phyloP scores from a whole-genome alignment of 495 filamentous ascomycete species.

The Xylaria sp. region DNA sequence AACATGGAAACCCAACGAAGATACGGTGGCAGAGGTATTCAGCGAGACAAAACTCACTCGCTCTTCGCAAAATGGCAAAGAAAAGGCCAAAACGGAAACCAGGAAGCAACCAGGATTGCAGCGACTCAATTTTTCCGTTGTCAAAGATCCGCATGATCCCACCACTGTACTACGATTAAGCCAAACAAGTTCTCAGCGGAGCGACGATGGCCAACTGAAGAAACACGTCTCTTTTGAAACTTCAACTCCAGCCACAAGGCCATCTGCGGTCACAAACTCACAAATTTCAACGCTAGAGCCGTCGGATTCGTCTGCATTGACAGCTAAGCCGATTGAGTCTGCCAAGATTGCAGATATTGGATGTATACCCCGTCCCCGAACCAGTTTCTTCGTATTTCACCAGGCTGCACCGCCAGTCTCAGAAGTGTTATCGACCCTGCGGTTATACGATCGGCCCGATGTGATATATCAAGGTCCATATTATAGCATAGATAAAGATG shows the following conservation, averaged over 20 bases:
- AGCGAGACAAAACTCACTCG: neutral
- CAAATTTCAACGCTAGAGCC: slow-evolving; percentile 22
- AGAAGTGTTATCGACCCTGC: slow-evolving; percentile 54
- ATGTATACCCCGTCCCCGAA: slow-evolving; percentile 31
- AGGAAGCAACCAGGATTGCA: slow-evolving; percentile 40
- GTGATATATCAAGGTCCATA: slow-evolving; percentile 86
- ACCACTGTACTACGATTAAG: slow-evolving; percentile 71
- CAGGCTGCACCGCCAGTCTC: slow-evolving; percentile 45
- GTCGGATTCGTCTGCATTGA: slow-evolving; percentile 19
- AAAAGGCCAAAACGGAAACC: slow-evolving; percentile 26
- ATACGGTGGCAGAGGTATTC: neutral
- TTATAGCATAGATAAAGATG: slow-evolving; percentile 86
- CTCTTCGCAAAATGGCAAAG: slow-evolving; percentile 35
- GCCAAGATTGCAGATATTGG: slow-evolving; percentile 31
- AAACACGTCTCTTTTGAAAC: slow-evolving; percentile 51
- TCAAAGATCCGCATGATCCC: slow-evolving; percentile 77
- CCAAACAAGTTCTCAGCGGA: slow-evolving; percentile 62
- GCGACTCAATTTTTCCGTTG: slow-evolving; percentile 72
- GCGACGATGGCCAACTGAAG: slow-evolving; percentile 42
- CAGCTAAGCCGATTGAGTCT: slow-evolving; percentile 9
- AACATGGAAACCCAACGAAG: slow-evolving; percentile 8
- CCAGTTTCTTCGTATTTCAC: slow-evolving; percentile 38
- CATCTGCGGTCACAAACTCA: slow-evolving; percentile 8
- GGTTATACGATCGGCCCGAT: slow-evolving; percentile 47
- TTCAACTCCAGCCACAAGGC: slow-evolving; percentile 17